These are phyloP conservation scores for Candida oleophila DNA, from an alignment of 805 yeast genomes.

Conservation along the genomic window DNA sequence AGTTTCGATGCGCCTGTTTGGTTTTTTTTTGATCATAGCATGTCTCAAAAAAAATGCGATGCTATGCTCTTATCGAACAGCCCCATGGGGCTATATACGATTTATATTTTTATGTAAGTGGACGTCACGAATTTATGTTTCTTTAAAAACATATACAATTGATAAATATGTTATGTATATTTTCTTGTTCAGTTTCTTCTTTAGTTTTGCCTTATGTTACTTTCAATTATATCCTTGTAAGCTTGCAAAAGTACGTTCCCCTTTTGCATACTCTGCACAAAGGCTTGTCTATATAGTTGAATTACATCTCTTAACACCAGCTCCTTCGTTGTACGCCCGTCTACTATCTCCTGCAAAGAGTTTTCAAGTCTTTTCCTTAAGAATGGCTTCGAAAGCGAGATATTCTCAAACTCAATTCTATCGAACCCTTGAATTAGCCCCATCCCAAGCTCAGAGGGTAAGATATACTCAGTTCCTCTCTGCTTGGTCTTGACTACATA, in stretches of 20 bases:
- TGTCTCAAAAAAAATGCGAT: neutral
- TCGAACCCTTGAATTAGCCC: slow-evolving; percentile 89
- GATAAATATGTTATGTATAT: no score
- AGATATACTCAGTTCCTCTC: slow-evolving; percentile 44
- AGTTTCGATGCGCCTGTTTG: no score
- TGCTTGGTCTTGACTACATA: slow-evolving; percentile 54
- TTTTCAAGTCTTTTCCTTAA: slow-evolving; percentile 74
- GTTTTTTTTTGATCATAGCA: neutral
- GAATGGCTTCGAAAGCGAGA: slow-evolving; percentile 78
- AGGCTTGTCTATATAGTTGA: slow-evolving; percentile 61
- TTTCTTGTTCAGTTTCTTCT: no score
- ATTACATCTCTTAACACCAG: slow-evolving; percentile 58
- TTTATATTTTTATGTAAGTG: no score
- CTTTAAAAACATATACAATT: no score
- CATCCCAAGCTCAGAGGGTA: slow-evolving; percentile 83
- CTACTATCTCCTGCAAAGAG: slow-evolving; percentile 63
- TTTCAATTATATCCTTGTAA: slow-evolving; percentile 12
- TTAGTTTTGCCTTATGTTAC: slow-evolving; percentile 6
- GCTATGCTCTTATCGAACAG: no score
- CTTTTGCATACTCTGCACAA: slow-evolving; percentile 44
- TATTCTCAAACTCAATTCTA: slow-evolving; percentile 56
- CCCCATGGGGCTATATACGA: no score
- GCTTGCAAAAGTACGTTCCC: slow-evolving; percentile 30
- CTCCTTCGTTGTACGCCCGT: slow-evolving; percentile 54
- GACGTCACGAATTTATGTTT: no score